phyloP scores from a whole-genome alignment of 176 grass and related monocot genomes.

The Oryza longistaminata region DNA sequence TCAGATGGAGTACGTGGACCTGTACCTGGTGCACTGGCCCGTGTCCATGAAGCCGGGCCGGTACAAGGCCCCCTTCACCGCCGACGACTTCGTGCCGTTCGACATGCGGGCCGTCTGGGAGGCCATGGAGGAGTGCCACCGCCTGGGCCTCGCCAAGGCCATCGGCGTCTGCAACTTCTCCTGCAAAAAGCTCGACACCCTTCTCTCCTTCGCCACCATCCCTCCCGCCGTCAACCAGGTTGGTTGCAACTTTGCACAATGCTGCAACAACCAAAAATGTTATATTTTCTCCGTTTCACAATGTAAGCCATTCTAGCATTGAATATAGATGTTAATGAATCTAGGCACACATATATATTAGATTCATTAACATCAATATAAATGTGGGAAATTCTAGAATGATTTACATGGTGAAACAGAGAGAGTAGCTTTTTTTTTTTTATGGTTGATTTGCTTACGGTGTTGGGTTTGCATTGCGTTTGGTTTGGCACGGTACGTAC shows the following conservation, averaged over 20 bases:
- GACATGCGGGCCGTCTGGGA: conserved; percentile 55
- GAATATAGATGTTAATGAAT: too few species aligned
- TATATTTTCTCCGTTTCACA: too few species aligned
- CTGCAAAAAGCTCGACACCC: conserved; percentile 48
- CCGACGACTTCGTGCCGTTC: conserved; percentile 46
- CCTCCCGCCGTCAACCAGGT: conserved; percentile 60
- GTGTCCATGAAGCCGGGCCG: conserved; percentile 45
- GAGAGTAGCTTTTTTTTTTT: too few species aligned
- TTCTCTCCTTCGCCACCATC: conserved; percentile 49
- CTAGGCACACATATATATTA: too few species aligned
- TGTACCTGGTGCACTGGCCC: conserved; percentile 64
- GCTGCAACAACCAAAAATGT: neutral
- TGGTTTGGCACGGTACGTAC: neutral
- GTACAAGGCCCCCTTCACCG: conserved; percentile 42
- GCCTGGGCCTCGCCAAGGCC: conserved; percentile 52
- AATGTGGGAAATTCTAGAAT: too few species aligned
- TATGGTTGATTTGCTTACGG: neutral
- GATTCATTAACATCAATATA: too few species aligned
- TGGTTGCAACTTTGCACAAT: conserved; percentile 7
- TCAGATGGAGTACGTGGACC: conserved; percentile 52
- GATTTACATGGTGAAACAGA: too few species aligned
- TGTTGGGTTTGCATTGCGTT: neutral
- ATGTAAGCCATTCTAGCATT: too few species aligned
- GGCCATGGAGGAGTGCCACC: conserved; percentile 70
- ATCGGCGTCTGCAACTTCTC: conserved; percentile 70